Percentiles rank a stretch among this genome's conserved stretches.
phyloP scores from a whole-genome alignment of 148 eudicot genomes.

The Rheum nobile region DNA sequence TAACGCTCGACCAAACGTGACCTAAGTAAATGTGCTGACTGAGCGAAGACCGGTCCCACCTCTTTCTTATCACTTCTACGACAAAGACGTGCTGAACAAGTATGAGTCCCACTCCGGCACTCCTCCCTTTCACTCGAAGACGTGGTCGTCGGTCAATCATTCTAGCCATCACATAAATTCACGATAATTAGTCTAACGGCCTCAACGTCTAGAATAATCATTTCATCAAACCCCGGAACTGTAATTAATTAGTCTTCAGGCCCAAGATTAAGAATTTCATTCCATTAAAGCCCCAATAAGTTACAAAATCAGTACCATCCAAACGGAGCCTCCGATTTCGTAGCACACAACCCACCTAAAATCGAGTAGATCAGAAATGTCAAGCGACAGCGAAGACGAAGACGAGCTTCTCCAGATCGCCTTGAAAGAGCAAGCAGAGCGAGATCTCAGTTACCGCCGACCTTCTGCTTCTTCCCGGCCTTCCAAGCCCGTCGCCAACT shows the following conservation, averaged over 20 bases:
- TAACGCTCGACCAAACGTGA: too few relatives aligned
- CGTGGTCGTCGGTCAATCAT: neutral
- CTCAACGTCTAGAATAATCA: neutral
- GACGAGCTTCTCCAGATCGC: constrained; percentile 98
- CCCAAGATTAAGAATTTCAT: neutral
- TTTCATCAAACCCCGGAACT: neutral
- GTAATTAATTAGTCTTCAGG: neutral
- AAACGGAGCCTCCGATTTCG: neutral
- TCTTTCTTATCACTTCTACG: neutral
- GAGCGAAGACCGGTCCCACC: too few relatives aligned
- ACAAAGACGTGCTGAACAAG: neutral
- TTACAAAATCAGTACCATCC: neutral
- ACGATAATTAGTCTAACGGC: neutral
- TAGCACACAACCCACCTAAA: neutral
- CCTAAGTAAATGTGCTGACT: too few relatives aligned
- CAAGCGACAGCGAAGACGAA: constrained; percentile 68
- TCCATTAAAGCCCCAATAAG: neutral
- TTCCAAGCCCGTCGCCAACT: constrained; percentile 57
- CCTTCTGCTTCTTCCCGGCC: constrained; percentile 13
- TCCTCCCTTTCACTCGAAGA: too few relatives aligned
- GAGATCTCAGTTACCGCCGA: constrained; percentile 47
- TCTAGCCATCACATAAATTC: too few relatives aligned
- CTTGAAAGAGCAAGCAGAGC: constrained; percentile 63
- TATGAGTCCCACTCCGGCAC: neutral
- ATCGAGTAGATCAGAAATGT: constrained; percentile 20